Conservation (phyloP, 768 basidiomycete genomes). For the Panaeolus cyanescens region DNA sequence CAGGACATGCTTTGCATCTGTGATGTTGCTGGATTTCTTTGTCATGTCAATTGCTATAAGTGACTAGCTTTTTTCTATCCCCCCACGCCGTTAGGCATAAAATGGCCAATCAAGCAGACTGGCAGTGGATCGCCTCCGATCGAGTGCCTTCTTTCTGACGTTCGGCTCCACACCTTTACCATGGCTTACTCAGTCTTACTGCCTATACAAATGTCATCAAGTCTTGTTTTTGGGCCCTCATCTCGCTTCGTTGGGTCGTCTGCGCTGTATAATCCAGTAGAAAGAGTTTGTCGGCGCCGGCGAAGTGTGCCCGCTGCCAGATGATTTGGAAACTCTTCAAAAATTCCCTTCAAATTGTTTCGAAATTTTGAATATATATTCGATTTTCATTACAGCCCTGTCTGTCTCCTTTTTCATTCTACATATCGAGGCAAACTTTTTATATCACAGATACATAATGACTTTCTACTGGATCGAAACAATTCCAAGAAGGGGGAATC, state of each 20-base stretch:
- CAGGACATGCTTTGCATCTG: not conserved
- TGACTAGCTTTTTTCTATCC: no score
- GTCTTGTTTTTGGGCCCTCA: not conserved
- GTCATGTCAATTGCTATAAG: not conserved
- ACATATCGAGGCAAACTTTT: no score
- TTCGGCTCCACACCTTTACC: not conserved
- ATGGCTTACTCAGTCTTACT: not conserved
- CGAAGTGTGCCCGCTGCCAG: not conserved
- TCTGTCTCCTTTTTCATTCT: no score
- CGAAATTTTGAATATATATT: not conserved
- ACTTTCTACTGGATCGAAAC: no score
- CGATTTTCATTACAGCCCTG: not conserved
- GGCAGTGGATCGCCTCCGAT: not conserved
- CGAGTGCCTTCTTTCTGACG: not conserved
- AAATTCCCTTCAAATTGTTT: not conserved
- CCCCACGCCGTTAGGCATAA: not conserved
- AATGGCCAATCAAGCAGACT: not conserved
- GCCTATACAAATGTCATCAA: not conserved
- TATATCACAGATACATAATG: no score
- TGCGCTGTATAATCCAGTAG: not conserved
- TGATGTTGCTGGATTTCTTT: not conserved
- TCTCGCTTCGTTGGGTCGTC: not conserved
- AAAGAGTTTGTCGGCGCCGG: not conserved
- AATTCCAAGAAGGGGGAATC: no score
- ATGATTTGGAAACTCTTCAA: not conserved